phyloP scores from a whole-genome alignment of 345 rosid genomes.

The Toxicodendron radicans region DNA sequence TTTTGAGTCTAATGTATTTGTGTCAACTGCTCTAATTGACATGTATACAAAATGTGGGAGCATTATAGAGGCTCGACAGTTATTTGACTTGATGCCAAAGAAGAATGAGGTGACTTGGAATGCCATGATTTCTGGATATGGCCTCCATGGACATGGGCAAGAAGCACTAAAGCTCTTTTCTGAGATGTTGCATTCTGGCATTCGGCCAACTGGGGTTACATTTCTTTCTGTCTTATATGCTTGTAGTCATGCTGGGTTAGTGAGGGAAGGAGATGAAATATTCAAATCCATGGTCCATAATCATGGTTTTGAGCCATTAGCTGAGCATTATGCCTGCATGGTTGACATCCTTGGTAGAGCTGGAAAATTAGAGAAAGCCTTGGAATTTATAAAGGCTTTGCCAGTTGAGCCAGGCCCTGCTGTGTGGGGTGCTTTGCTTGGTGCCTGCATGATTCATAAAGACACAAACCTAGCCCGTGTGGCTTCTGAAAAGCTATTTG shows the following conservation, averaged over 20 bases:
- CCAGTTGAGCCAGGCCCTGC: conserved; percentile 59
- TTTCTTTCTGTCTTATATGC: conserved; percentile 75
- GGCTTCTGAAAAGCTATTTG: conserved; percentile 64
- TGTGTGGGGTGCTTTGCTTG: conserved; percentile 73
- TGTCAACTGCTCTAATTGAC: conserved; percentile 72
- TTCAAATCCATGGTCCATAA: conserved; percentile 61
- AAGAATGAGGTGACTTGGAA: conserved; percentile 88
- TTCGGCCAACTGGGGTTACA: conserved; percentile 58
- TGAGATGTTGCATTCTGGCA: conserved; percentile 51
- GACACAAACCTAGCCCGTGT: conserved; percentile 58
- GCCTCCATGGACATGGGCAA: conserved; percentile 78
- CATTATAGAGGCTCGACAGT: conserved; percentile 55
- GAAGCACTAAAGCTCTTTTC: conserved; percentile 59
- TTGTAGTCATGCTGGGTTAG: conserved; percentile 84
- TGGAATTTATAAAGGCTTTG: conserved; percentile 59
- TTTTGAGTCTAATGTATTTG: conserved; percentile 59
- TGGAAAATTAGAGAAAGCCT: conserved; percentile 66
- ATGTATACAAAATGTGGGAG: conserved; percentile 89
- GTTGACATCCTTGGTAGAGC: conserved; percentile 83
- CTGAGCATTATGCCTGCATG: conserved; percentile 79
- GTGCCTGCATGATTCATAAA: conserved; percentile 80
- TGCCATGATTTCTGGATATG: conserved; percentile 77
- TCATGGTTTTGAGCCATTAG: conserved; percentile 54
- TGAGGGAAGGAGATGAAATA: conserved; percentile 61
- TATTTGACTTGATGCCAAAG: conserved; percentile 56